These are phyloP conservation scores for Neotropicomus parvogracilis DNA, from an alignment of 1,284 basidiomycete species.

Conservation along the genomic window DNA sequence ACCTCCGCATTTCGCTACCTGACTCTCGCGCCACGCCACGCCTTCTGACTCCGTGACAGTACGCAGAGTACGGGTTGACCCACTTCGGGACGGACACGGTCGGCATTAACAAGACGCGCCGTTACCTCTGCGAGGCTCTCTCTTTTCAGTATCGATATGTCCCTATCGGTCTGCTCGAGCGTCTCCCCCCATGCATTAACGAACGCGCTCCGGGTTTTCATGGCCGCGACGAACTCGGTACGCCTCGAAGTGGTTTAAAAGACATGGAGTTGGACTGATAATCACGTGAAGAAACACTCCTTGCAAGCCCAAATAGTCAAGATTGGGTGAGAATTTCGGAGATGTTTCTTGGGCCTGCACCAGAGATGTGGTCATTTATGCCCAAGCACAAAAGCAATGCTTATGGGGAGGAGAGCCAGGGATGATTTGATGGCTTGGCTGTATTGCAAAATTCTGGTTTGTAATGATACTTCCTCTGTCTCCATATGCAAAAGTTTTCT, in stretches of 20 bases:
- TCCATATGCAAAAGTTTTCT: too few species aligned
- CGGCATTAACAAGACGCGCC: slow-evolving; percentile 88
- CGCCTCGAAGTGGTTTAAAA: slow-evolving; percentile 19
- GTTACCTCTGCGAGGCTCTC: slow-evolving; percentile 93
- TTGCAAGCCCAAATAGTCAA: slow-evolving; percentile 76
- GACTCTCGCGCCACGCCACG: too few species aligned
- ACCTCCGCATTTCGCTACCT: not conserved
- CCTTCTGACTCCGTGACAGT: slow-evolving; percentile 40
- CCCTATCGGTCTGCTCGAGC: slow-evolving; percentile 90
- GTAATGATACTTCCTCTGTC: too few species aligned
- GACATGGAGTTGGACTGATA: not conserved
- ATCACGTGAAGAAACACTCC: slow-evolving; percentile 63
- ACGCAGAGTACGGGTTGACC: slow-evolving; percentile 75
- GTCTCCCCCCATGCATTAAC: slow-evolving; percentile 79
- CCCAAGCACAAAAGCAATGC: slow-evolving; percentile 77
- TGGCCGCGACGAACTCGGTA: slow-evolving; percentile 84
- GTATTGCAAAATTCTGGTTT: too few species aligned
- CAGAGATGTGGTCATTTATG: slow-evolving; percentile 63
- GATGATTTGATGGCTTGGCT: slow-evolving; percentile 11
- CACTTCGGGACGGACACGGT: slow-evolving; percentile 91
- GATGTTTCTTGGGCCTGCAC: slow-evolving; percentile 83
- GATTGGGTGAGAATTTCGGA: slow-evolving; percentile 96
- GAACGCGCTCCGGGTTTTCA: slow-evolving; percentile 85
- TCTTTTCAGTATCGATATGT: slow-evolving; percentile 95
- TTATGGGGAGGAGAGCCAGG: slow-evolving; percentile 56